Conservation (phyloP, 2,329 filamentous ascomycete species). For the Epichloe amarillans region DNA sequence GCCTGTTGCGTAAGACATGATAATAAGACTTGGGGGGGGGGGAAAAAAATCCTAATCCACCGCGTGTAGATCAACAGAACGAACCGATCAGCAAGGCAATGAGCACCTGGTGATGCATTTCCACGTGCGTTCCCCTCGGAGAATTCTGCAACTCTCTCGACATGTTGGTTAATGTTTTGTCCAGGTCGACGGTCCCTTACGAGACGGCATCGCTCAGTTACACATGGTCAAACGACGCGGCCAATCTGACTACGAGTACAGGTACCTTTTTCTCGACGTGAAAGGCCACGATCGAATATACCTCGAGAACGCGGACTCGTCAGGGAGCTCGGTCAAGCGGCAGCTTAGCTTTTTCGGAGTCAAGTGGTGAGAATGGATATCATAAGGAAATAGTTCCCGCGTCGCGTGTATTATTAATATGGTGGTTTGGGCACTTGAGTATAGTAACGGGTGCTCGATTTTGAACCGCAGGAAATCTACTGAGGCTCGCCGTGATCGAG, state of each 20-base stretch:
- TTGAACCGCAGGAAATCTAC: neutral
- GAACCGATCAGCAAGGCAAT: constrained; percentile 59
- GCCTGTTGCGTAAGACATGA: constrained; percentile 39
- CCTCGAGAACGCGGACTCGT: constrained; percentile 45
- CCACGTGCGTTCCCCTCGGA: constrained; percentile 39
- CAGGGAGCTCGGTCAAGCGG: constrained; percentile 23
- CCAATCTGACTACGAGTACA: constrained; percentile 60
- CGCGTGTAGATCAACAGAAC: constrained; percentile 43
- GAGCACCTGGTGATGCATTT: constrained; percentile 81
- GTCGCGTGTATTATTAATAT: too few species aligned
- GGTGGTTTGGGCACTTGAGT: too few species aligned
- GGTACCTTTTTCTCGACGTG: constrained; percentile 68
- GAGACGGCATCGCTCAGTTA: constrained; percentile 59
- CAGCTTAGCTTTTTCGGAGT: constrained; percentile 48
- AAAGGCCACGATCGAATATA: constrained; percentile 55
- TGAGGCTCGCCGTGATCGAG: too few species aligned
- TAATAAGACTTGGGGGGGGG: too few species aligned
- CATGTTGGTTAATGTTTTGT: neutral
- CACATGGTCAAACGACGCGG: constrained; percentile 61
- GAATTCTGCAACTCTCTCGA: neutral
- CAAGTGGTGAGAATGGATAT: constrained; percentile 30
- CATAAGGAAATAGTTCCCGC: too few species aligned
- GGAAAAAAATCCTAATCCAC: neutral
- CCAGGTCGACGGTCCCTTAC: constrained; percentile 63
- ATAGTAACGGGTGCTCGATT: neutral